These are phyloP conservation scores for Scedosporium dehoogii DNA, from an alignment of 2,329 filamentous ascomycete species.

Conservation along the genomic window DNA sequence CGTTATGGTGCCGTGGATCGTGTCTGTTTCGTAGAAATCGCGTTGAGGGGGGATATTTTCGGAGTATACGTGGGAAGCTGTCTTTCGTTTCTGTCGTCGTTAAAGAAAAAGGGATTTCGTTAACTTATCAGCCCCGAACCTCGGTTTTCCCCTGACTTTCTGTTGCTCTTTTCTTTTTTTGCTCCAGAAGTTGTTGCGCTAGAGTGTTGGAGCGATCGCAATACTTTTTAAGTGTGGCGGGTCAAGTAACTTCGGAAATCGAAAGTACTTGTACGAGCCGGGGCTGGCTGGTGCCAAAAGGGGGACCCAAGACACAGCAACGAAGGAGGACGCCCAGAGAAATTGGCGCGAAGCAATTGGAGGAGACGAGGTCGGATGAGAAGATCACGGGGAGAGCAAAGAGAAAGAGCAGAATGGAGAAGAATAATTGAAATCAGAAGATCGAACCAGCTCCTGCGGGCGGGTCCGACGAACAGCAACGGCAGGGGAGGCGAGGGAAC, in stretches of 20 bases:
- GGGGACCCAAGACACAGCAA: neutral
- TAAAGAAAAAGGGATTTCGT: neutral
- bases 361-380: neutral
- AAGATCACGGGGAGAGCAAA: neutral
- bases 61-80: neutral
- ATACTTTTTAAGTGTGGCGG: neutral
- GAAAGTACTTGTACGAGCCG: too few relatives aligned
- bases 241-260: neutral
- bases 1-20: neutral
- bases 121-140: neutral
- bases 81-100: neutral
- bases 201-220: neutral
- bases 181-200: neutral
- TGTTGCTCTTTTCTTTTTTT: neutral
- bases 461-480: neutral
- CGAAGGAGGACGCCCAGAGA: neutral
- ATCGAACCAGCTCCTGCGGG: neutral
- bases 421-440: neutral
- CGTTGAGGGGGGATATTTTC: neutral
- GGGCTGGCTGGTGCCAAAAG: too few relatives aligned
- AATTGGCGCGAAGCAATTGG: too few relatives aligned
- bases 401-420: neutral
- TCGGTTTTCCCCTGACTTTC: neutral
- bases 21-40: neutral
- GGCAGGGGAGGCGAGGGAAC: neutral